Percentiles rank a stretch among this genome's conserved stretches.
These are phyloP conservation scores for Eutypella sp. DNA, from an alignment of 2,329 filamentous ascomycete genomes.

Conservation along the genomic window DNA sequence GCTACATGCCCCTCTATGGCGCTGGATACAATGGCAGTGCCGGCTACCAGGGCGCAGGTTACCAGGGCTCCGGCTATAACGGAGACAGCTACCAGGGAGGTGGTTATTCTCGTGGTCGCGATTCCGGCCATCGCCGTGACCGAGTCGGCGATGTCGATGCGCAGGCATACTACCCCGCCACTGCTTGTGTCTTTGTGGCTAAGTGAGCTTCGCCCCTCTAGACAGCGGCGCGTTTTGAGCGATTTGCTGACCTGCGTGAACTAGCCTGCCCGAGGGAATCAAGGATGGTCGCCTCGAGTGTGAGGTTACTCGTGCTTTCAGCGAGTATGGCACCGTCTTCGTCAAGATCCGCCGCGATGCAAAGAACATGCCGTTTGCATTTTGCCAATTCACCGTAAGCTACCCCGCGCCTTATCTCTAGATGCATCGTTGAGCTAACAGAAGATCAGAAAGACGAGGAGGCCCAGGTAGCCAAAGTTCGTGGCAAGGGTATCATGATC, in stretches of 20 bases:
- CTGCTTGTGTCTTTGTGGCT: constrained; percentile 59
- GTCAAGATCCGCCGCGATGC: constrained; percentile 59
- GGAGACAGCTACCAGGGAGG: too few species aligned
- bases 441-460: constrained; percentile 39
- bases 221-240: not conserved
- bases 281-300: constrained; percentile 47
- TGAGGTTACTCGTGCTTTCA: constrained; percentile 49
- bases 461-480: constrained; percentile 42
- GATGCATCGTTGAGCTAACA: constrained; percentile 19
- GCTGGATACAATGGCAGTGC: too few species aligned
- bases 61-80: too few species aligned
- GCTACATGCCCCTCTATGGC: too few species aligned
- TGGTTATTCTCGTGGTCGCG: constrained; percentile 5
- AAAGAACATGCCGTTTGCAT: constrained; percentile 57
- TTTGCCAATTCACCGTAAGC: constrained; percentile 58
- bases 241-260: constrained; percentile 9
- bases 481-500: constrained; percentile 44
- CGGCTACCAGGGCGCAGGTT: too few species aligned
- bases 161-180: constrained; percentile 47
- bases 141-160: constrained; percentile 37
- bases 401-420: constrained; percentile 14
- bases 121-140: constrained; percentile 14
- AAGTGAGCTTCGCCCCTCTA: constrained; percentile 47
- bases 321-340: constrained; percentile 50
- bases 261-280: constrained; percentile 46